Evolutionary conservation across 1,284 basidiomycete genomes (phyloP), one percentile per base, ranked within the genome.

Genomic region (Mycena citricolor): DNA sequence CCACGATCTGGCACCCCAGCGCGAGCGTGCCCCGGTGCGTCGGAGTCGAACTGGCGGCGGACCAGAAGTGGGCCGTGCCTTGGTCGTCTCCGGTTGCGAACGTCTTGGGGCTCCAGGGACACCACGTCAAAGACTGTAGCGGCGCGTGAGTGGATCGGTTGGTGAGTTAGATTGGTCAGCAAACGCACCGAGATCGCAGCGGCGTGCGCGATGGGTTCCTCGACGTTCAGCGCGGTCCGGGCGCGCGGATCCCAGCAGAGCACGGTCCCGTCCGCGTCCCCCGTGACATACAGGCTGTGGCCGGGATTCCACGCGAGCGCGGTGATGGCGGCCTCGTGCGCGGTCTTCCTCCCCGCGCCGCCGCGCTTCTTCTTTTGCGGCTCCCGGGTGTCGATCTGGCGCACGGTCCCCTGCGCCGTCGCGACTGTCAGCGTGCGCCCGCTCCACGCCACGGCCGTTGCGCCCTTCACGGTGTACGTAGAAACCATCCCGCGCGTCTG

Each of bases 81-180:
- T 86, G 82, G 0, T 79, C 77, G 46, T 93, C 92, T 5, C 92
- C 94, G 0, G 89, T 86, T 1, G 91, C 91, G 17, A 97, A 76
- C 4, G 94, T 68, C 54, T 85, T 87, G 1, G 79, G 70, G 56
- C 90, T 83, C 91, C 92, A 95, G 0, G 93, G 92, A 60, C 86
- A 92, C 90, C 94, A 98, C 0, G 89, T 81, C 25, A 97, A 68
- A 1, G 91, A 91, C 88, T 92, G 25, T 31, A 38, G 32, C 29
- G 31, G 42, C 20, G 24, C n/a, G 47, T 32, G 16, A 26, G 39
- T 48, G 41, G 34, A 28, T 25, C 39, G 47, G 50, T 50, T 47
- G 61, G 59, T 32, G n/a, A 25, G 8, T 39, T 23, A 32, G 17
- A 16, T 12, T 20, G 34, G 31, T 29, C 32, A 24, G 31, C 2